A percentile compares a stretch with the other conserved stretches of the same genome.
Conservation (phyloP, 768 basidiomycete species). For the Leccinum imitatum region DNA sequence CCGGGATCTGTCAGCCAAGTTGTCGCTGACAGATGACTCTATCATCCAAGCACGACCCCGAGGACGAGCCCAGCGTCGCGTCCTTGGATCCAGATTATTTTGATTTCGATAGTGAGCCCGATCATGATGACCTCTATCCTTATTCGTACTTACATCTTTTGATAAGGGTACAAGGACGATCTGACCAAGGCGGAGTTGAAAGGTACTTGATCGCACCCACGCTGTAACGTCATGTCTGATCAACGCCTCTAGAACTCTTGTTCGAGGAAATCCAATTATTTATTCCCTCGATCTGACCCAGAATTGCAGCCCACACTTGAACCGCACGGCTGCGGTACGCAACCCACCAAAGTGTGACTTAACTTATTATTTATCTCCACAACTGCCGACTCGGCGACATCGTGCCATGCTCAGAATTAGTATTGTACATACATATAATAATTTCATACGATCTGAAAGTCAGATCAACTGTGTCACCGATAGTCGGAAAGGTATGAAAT, state of each 20-base stretch:
- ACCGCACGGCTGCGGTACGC: not conserved
- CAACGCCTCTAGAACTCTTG: constrained; percentile 49
- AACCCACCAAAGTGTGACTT: not conserved
- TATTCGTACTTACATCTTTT: constrained; percentile 9
- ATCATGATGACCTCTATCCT: not conserved
- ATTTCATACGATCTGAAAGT: constrained; percentile 16
- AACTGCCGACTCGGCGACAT: not conserved
- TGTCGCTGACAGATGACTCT: constrained; percentile 1
- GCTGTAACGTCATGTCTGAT: constrained; percentile 9
- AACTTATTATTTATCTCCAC: not conserved
- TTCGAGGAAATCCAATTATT: constrained; percentile 85
- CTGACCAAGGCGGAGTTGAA: constrained; percentile 80
- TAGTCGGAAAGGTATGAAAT: constrained; percentile 1
- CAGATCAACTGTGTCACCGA: not conserved
- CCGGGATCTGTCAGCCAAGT: not conserved
- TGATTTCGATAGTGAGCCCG: constrained; percentile 75
- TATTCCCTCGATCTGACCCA: constrained; percentile 54
- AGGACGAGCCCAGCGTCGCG: constrained; percentile 83
- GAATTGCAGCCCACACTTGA: not conserved
- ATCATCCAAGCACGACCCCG: constrained; percentile 68
- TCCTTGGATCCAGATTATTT: constrained; percentile 85
- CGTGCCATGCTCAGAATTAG: constrained; percentile 7
- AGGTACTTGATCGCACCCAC: constrained; percentile 10
- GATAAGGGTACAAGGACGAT: constrained; percentile 67
- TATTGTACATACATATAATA: constrained; percentile 28